Percentiles rank a stretch among this genome's conserved stretches.
Conservation (phyloP, 1,284 basidiomycete genomes). For the Ganoderma lingzhi region DNA sequence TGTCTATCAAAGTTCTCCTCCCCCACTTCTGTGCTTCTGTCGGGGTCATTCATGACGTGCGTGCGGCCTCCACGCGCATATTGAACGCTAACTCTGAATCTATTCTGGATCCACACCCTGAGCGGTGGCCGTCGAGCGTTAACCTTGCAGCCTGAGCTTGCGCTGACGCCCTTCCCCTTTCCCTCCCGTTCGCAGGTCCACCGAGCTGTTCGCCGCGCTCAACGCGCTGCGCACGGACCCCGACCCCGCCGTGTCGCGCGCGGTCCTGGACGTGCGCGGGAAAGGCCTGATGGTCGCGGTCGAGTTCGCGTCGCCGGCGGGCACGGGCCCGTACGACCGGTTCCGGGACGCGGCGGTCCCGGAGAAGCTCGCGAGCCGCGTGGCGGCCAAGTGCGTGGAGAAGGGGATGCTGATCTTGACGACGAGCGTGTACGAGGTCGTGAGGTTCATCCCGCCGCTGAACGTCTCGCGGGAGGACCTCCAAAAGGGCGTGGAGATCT, state of each 20-base stretch:
- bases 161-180: neutral
- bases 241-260: constrained; percentile 57
- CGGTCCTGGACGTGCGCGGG: constrained; percentile 83
- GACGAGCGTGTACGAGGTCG: constrained; percentile 81
- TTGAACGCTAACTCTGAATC: neutral
- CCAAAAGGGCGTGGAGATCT: constrained; percentile 64
- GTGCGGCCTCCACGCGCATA: neutral
- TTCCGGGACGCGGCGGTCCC: constrained; percentile 54
- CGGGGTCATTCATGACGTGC: neutral
- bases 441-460: constrained; percentile 83
- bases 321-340: constrained; percentile 53
- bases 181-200: constrained; percentile 56
- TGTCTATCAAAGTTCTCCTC: neutral
- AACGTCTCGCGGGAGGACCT: constrained; percentile 72
- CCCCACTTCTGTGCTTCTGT: neutral
- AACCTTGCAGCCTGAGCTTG: neutral
- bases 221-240: constrained; percentile 62
- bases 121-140: neutral
- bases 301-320: constrained; percentile 75
- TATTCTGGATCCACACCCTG: neutral
- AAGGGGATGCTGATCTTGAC: constrained; percentile 85
- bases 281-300: constrained; percentile 84
- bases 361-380: constrained; percentile 74
- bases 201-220: constrained; percentile 75
- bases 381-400: constrained; percentile 84